These are phyloP conservation scores for Bidens hawaiensis DNA, from an alignment of 140 eudicot species.

Conservation along the genomic window DNA sequence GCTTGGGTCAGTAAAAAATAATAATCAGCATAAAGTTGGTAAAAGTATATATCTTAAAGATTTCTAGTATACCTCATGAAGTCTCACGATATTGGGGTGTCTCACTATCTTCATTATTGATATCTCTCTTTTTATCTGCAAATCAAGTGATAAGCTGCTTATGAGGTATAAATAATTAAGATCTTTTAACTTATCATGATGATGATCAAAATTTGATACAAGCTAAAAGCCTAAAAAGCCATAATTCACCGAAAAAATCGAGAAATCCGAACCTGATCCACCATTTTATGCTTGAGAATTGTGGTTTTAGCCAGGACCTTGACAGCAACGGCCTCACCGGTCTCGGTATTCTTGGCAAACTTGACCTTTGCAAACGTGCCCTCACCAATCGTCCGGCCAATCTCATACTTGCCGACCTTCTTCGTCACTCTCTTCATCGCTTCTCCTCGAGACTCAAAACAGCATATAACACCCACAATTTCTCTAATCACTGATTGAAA, in stretches of 20 bases:
- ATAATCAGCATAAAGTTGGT: not conserved
- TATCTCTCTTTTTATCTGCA: slow-evolving; percentile 95
- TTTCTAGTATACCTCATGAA: slow-evolving; percentile 66
- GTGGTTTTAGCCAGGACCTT: slow-evolving; percentile 76
- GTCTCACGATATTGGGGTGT: slow-evolving; percentile 91
- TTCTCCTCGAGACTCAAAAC: slow-evolving; percentile 33
- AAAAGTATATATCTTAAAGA: not conserved
- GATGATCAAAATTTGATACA: slow-evolving; percentile 7
- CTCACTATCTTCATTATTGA: slow-evolving; percentile 99
- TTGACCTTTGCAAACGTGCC: slow-evolving; percentile 92
- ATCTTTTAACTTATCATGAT: not conserved
- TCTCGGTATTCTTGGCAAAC: slow-evolving; percentile 63
- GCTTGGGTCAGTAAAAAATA: not conserved
- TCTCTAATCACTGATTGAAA: slow-evolving; percentile 2
- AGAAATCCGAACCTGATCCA: slow-evolving; percentile 64
- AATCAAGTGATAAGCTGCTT: slow-evolving; percentile 23
- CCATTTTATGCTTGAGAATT: slow-evolving; percentile 87
- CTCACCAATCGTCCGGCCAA: slow-evolving; percentile 81
- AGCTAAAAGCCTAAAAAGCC: slow-evolving; percentile 15
- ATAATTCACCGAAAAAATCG: not conserved
- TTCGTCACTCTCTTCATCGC: slow-evolving; percentile 47
- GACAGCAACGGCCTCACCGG: slow-evolving; percentile 75
- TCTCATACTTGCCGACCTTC: slow-evolving; percentile 73
- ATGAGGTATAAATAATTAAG: too few species aligned
- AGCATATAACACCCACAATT: slow-evolving; percentile 18